phyloP scores from a whole-genome alignment of 768 basidiomycete species.

The Megacollybia marginata region DNA sequence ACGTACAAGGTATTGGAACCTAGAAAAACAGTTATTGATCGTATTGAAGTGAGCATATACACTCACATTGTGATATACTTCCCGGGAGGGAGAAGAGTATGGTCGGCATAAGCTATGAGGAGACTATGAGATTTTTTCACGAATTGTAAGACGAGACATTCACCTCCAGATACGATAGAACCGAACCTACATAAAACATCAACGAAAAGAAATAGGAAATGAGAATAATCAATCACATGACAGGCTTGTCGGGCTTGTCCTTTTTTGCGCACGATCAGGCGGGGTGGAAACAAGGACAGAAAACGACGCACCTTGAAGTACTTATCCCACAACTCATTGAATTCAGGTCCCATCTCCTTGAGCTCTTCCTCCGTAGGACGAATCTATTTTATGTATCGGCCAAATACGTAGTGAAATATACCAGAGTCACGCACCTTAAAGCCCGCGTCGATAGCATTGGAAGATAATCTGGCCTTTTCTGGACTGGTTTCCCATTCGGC shows the following conservation, averaged over 20 bases:
- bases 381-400: too few species aligned
- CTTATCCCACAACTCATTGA: slow-evolving; percentile 56
- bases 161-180: slow-evolving; percentile 57
- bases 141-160: too few species aligned
- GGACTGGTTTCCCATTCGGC: slow-evolving; percentile 60
- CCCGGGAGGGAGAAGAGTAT: slow-evolving; percentile 60
- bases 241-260: slow-evolving; percentile 75
- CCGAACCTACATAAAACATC: slow-evolving; percentile 40
- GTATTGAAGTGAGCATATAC: too few species aligned
- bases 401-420: too few species aligned
- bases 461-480: slow-evolving; percentile 60
- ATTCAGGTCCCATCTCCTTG: slow-evolving; percentile 75
- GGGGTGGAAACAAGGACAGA: too few species aligned
- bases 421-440: slow-evolving; percentile 60
- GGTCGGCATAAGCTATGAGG: slow-evolving; percentile 57
- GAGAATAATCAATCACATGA: slow-evolving; percentile 41
- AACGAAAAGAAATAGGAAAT: background rate
- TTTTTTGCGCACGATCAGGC: too few species aligned
- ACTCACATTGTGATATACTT: slow-evolving; percentile 61
- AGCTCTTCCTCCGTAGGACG: slow-evolving; percentile 63
- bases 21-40: too few species aligned
- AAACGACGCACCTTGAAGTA: too few species aligned
- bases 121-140: too few species aligned
- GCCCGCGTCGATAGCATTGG: slow-evolving; percentile 69
- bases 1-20: slow-evolving; percentile 59